Evolutionary conservation across 148 eudicot genomes (phyloP).

Genomic region (Heliamphora exappendiculata): DNA sequence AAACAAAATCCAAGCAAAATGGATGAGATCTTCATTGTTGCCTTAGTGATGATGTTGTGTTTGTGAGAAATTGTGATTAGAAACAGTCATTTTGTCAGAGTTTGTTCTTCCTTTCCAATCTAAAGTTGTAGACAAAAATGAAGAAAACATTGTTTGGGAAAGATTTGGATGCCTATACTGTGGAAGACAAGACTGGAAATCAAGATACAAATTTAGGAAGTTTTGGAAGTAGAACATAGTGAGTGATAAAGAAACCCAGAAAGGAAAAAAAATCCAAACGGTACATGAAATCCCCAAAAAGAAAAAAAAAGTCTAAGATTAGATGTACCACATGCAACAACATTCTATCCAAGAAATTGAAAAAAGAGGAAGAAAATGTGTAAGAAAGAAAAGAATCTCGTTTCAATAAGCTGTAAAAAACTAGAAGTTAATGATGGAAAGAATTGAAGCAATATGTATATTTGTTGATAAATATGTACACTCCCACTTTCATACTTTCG

Average conservation of each 20-base stretch:
- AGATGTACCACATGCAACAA: neutral
- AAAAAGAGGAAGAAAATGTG: neutral
- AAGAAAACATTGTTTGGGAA: slow-evolving; percentile 26
- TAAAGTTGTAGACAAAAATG: slow-evolving; percentile 24
- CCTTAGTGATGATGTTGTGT: no score
- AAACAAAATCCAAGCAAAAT: neutral
- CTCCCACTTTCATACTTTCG: no score
- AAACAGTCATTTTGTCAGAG: slow-evolving; percentile 12
- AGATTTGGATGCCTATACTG: slow-evolving; percentile 31
- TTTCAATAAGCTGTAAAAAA: neutral
- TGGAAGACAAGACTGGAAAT: slow-evolving; percentile 58
- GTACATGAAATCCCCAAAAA: slow-evolving; percentile 30
- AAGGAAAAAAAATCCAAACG: slow-evolving; percentile 13
- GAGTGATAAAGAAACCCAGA: slow-evolving; percentile 23
- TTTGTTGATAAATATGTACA: no score
- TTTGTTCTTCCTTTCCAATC: slow-evolving; percentile 10
- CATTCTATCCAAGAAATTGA: neutral
- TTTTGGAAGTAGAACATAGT: slow-evolving; percentile 13
- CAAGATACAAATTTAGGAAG: slow-evolving; percentile 34
- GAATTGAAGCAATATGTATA: no score
- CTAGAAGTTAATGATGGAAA: neutral
- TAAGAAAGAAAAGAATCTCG: neutral
- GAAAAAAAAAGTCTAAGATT: no score
- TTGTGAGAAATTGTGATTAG: slow-evolving; percentile 2
- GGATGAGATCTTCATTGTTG: neutral